Percentiles rank a stretch among this genome's conserved stretches.
Conservation (phyloP, 371 early-diverging fungal species). For the Rhizomucor pusillus region DNA sequence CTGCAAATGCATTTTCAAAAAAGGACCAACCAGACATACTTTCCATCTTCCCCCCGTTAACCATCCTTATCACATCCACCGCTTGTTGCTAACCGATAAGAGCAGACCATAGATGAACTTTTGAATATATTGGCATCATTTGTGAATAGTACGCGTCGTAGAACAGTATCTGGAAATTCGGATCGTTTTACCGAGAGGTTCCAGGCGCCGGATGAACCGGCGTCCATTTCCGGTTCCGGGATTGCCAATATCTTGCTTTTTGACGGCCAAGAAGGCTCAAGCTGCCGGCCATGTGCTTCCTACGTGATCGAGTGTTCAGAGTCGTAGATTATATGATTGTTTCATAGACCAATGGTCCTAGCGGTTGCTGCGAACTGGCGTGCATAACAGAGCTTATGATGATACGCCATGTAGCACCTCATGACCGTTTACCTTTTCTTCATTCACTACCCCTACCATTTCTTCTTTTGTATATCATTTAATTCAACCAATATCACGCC, state of each 20-base stretch:
- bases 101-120: slow-evolving; percentile 20
- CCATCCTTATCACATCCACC: neutral
- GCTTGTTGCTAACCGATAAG: slow-evolving; percentile 1
- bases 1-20: slow-evolving; percentile 24
- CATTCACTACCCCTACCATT: neutral
- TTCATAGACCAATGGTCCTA: slow-evolving; percentile 30
- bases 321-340: slow-evolving; percentile 42
- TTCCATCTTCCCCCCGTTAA: neutral
- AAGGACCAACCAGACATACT: neutral
- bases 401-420: neutral
- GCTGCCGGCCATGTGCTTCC: slow-evolving; percentile 32
- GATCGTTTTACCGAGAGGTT: slow-evolving; percentile 17
- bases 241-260: slow-evolving; percentile 53
- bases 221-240: slow-evolving; percentile 35
- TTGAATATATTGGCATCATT: slow-evolving; percentile 19
- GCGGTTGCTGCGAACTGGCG: slow-evolving; percentile 1
- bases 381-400: neutral
- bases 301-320: slow-evolving; percentile 44
- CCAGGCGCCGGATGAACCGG: slow-evolving; percentile 17
- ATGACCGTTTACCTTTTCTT: neutral
- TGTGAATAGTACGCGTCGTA: slow-evolving; percentile 6
- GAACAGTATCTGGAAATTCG: neutral
- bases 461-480: neutral
- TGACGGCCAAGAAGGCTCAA: slow-evolving; percentile 39
- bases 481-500: no score